Conservation (phyloP, 352 stramenopile genomes). For the Phytophthora fragariae region DNA sequence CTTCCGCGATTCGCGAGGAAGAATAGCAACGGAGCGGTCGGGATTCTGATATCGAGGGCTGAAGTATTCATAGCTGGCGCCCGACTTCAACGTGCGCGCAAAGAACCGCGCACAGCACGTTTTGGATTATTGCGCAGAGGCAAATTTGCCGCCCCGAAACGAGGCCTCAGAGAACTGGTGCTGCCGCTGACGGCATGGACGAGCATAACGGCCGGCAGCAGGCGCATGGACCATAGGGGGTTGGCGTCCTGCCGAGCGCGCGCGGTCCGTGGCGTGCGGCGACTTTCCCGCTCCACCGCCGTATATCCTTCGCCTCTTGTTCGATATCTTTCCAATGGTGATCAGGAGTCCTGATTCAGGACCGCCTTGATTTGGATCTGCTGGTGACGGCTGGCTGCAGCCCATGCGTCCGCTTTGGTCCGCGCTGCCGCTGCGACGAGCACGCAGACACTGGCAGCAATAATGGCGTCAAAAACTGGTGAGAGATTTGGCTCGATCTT, state of each 20-base stretch:
- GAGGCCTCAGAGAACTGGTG: neutral
- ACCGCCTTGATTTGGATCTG: conserved; percentile 2
- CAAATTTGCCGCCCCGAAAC: conserved; percentile 9
- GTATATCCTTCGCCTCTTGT: conserved; percentile 22
- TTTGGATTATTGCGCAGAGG: conserved; percentile 5
- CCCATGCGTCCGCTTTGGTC: neutral
- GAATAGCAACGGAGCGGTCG: conserved; percentile 20
- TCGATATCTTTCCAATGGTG: conserved; percentile 34
- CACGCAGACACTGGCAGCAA: neutral
- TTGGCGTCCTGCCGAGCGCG: neutral
- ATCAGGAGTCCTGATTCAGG: neutral
- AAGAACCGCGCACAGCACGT: conserved; percentile 14
- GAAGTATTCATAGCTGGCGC: conserved; percentile 18
- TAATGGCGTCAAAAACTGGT: too few species aligned
- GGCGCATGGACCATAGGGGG: neutral
- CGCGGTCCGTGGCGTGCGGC: neutral
- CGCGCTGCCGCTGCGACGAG: too few species aligned
- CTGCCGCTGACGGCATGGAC: conserved; percentile 1
- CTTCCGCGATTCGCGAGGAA: conserved; percentile 26
- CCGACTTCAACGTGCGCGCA: conserved; percentile 26
- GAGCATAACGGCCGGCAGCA: conserved; percentile 23
- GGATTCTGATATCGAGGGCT: conserved; percentile 13
- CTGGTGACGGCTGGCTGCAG: neutral
- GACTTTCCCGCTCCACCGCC: conserved; percentile 6
- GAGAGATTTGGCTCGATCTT: conserved; percentile 4